Conservation (phyloP, 148 eudicot genomes). For the Silene conica region DNA sequence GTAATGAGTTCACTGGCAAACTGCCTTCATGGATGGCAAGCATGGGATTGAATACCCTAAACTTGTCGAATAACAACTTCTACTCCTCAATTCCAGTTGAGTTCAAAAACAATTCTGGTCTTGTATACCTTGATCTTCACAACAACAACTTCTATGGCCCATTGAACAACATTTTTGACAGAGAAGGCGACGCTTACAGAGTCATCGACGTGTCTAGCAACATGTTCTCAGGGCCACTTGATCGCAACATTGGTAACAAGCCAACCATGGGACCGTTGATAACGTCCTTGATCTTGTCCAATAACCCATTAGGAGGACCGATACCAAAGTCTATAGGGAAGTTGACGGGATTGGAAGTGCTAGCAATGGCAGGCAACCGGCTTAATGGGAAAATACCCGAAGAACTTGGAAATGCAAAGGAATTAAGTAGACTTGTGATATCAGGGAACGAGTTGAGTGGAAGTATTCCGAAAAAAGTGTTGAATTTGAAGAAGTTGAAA, state of each 20-base stretch:
- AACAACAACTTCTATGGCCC: constrained; percentile 55
- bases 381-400: constrained; percentile 45
- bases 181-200: constrained; percentile 35
- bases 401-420: constrained; percentile 40
- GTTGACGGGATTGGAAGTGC: constrained; percentile 29
- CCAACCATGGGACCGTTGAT: constrained; percentile 27
- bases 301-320: constrained; percentile 50
- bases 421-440: constrained; percentile 35
- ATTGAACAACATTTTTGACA: constrained; percentile 33
- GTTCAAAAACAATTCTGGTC: constrained; percentile 39
- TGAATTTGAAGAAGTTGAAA: constrained; percentile 36
- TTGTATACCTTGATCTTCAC: constrained; percentile 57
- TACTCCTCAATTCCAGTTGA: constrained; percentile 37
- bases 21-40: constrained; percentile 63
- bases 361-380: constrained; percentile 34
- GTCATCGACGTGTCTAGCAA: constrained; percentile 61
- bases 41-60: constrained; percentile 53
- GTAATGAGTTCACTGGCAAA: constrained; percentile 50
- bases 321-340: constrained; percentile 60
- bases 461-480: constrained; percentile 40
- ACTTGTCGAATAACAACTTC: constrained; percentile 57
- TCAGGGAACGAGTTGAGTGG: constrained; percentile 50
- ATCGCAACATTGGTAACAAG: constrained; percentile 34
- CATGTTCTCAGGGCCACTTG: constrained; percentile 45
- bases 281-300: constrained; percentile 41